A percentile compares a stretch with the other conserved stretches of the same genome.
Evolutionary conservation across 257 asterid species (phyloP).

Genomic region (Solanum paucissectum): DNA sequence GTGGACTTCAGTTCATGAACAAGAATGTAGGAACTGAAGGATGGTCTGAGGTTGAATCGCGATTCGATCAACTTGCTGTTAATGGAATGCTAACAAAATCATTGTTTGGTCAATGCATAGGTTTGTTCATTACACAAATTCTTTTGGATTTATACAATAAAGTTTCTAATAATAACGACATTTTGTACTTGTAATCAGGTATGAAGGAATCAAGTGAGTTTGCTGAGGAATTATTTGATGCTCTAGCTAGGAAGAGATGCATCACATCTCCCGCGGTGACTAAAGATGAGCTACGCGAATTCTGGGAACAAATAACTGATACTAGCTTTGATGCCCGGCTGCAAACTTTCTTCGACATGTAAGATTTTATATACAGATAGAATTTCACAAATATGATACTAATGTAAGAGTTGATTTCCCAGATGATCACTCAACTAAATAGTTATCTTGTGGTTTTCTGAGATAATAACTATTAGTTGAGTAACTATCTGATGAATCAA

Average conservation of each 20-base stretch:
- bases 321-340: conserved; percentile 11
- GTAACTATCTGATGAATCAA: neutral
- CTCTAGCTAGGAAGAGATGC: conserved; percentile 10
- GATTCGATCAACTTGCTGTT: neutral
- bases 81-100: neutral
- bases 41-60: conserved; percentile 2
- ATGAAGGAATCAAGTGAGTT: conserved; percentile 6
- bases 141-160: neutral
- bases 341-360: conserved; percentile 18
- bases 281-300: conserved; percentile 3
- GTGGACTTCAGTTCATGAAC: conserved; percentile 7
- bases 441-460: neutral
- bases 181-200: neutral
- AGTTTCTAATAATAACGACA: neutral
- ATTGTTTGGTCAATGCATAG: conserved; percentile 6
- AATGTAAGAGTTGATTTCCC: neutral
- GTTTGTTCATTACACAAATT: neutral
- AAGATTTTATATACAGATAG: neutral
- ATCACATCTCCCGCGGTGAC: neutral
- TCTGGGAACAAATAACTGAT: conserved; percentile 14
- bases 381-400: neutral
- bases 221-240: conserved; percentile 14
- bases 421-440: neutral
- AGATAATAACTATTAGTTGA: neutral
- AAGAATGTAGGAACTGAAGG: conserved; percentile 1